Evolutionary conservation across 2,329 filamentous ascomycete genomes (phyloP).

Genomic region (Colletotrichum viniferum): DNA sequence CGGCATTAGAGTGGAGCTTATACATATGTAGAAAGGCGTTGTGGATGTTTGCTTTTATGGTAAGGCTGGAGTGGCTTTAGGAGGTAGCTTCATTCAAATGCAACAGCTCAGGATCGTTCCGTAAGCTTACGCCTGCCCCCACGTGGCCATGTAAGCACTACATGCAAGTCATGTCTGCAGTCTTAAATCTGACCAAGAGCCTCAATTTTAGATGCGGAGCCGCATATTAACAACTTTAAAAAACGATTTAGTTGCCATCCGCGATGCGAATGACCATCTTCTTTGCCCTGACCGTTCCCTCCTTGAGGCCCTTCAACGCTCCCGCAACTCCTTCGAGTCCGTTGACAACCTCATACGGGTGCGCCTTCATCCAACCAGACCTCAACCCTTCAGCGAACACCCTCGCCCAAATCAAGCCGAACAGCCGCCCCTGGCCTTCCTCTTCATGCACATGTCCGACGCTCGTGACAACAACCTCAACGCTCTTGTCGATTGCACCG

Average conservation of each 20-base stretch:
- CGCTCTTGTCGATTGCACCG: constrained; percentile 5
- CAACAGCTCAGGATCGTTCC: background rate
- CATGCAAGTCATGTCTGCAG: background rate
- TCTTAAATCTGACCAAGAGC: background rate
- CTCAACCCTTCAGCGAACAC: constrained; percentile 18
- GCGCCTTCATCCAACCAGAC: constrained; percentile 22
- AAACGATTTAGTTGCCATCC: constrained; percentile 4
- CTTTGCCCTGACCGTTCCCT: constrained; percentile 21
- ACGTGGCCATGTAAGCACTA: background rate
- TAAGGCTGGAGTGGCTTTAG: background rate
- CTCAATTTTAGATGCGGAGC: background rate
- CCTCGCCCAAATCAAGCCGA: constrained; percentile 17
- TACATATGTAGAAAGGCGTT: background rate
- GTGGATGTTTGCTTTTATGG: background rate
- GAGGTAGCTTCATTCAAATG: background rate
- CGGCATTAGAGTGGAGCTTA: background rate
- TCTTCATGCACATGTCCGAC: constrained; percentile 21
- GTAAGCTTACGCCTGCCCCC: background rate
- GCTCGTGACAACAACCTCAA: constrained; percentile 3
- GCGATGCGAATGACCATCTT: constrained; percentile 23
- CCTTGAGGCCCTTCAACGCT: constrained; percentile 14
- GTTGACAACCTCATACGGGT: constrained; percentile 21
- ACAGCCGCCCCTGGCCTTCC: constrained; percentile 9
- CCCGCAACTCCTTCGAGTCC: constrained; percentile 13
- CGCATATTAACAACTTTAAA: background rate